Evolutionary conservation across 2,329 filamentous ascomycete genomes (phyloP).

Genomic region (Botryotinia narcissicola): DNA sequence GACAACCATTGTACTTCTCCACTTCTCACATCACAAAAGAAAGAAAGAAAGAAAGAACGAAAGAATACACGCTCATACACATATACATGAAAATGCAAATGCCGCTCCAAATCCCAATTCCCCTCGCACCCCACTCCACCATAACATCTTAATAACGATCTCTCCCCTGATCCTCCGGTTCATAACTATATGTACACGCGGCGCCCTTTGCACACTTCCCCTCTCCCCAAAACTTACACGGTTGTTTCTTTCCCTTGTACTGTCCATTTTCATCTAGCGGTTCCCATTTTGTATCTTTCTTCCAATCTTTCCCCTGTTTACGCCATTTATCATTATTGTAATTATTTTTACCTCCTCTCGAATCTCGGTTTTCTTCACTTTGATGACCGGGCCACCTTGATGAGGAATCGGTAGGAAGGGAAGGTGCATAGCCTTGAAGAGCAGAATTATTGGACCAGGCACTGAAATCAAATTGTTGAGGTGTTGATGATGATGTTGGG

Average conservation of each 20-base stretch:
- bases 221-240: conserved; percentile 68
- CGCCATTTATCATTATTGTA: conserved; percentile 10
- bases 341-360: not conserved
- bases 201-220: conserved; percentile 72
- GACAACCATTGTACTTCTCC: not conserved
- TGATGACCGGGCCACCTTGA: conserved; percentile 26
- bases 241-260: conserved; percentile 57
- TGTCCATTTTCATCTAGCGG: conserved; percentile 41
- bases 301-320: not conserved
- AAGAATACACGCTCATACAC: not conserved
- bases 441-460: conserved; percentile 23
- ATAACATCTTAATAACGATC: conserved; percentile 1
- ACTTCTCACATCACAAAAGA: not conserved
- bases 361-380: conserved; percentile 19
- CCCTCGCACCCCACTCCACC: not conserved
- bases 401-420: not conserved
- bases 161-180: conserved; percentile 36
- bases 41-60: not conserved
- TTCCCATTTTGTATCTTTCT: conserved; percentile 19
- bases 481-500: conserved; percentile 3
- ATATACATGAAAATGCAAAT: not conserved
- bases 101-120: not conserved
- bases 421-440: conserved; percentile 11
- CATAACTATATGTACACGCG: conserved; percentile 72
- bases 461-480: conserved; percentile 30